Conservation (phyloP, 2,329 filamentous ascomycete genomes). For the Phaeosphaeriaceae sp. region DNA sequence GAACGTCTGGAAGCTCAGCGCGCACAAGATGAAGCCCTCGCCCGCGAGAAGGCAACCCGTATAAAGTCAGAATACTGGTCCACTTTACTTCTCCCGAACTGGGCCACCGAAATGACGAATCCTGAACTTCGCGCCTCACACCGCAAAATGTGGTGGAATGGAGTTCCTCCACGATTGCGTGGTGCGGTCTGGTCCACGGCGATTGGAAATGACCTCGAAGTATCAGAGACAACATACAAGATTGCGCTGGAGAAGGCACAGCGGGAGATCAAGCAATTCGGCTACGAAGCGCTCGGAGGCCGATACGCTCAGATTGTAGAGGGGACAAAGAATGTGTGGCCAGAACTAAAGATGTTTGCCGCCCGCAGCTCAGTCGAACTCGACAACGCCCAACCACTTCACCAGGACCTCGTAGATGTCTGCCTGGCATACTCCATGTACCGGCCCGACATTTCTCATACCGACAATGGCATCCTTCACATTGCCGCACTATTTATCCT, state of each 20-base stretch:
- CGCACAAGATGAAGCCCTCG: slow-evolving; percentile 58
- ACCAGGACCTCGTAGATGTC: slow-evolving; percentile 72
- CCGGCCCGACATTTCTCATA: slow-evolving; percentile 78
- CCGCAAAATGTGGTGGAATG: slow-evolving; percentile 82
- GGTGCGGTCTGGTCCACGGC: slow-evolving; percentile 73
- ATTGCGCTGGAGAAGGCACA: slow-evolving; percentile 73
- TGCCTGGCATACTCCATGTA: slow-evolving; percentile 83
- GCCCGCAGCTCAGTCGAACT: slow-evolving; percentile 32
- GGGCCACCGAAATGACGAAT: slow-evolving; percentile 69
- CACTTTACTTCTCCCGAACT: slow-evolving; percentile 75
- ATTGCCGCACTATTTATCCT: slow-evolving; percentile 76
- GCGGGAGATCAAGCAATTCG: slow-evolving; percentile 63
- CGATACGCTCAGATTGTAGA: slow-evolving; percentile 37
- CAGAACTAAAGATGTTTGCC: slow-evolving; percentile 76
- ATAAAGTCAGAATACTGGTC: slow-evolving; percentile 71
- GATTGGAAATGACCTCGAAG: slow-evolving; percentile 74
- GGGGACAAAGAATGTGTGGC: slow-evolving; percentile 72
- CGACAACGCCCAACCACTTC: slow-evolving; percentile 65
- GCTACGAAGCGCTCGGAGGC: slow-evolving; percentile 46
- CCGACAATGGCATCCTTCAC: slow-evolving; percentile 70
- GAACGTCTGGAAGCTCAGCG: slow-evolving; percentile 43
- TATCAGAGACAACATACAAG: slow-evolving; percentile 70
- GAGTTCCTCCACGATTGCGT: slow-evolving; percentile 73
- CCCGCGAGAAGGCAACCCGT: slow-evolving; percentile 58
- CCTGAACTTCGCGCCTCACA: slow-evolving; percentile 36